These are phyloP conservation scores for Coniochaeta prunicola DNA, from an alignment of 2,329 filamentous ascomycete genomes.

Conservation along the genomic window DNA sequence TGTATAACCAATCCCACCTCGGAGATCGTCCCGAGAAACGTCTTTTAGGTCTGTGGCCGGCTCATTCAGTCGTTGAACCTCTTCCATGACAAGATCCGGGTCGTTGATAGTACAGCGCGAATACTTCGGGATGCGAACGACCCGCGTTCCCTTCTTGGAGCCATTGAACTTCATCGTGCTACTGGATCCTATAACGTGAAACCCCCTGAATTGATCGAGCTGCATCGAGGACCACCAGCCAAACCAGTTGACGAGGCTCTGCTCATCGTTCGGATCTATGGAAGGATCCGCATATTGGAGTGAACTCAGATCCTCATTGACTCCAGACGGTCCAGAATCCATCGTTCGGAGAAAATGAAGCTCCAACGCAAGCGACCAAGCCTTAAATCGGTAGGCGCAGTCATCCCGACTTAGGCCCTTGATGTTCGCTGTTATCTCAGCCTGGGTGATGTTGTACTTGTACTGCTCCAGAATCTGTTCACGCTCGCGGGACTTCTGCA, in stretches of 20 bases:
- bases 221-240: slow-evolving; percentile 47
- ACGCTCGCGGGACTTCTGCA: slow-evolving; percentile 22
- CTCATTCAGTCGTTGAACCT: slow-evolving; percentile 8
- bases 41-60: background rate
- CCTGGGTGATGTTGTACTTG: slow-evolving; percentile 12
- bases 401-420: slow-evolving; percentile 17
- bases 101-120: slow-evolving; percentile 23
- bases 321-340: slow-evolving; percentile 9
- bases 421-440: slow-evolving; percentile 16
- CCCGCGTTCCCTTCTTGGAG: slow-evolving; percentile 17
- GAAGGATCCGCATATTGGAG: slow-evolving; percentile 37
- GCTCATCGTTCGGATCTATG: slow-evolving; percentile 53
- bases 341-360: slow-evolving; percentile 18
- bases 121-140: slow-evolving; percentile 29
- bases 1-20: background rate
- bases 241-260: slow-evolving; percentile 57
- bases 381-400: slow-evolving; percentile 12
- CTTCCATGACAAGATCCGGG: slow-evolving; percentile 23
- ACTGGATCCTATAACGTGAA: slow-evolving; percentile 46
- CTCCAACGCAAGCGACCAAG: slow-evolving; percentile 11
- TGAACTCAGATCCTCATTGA: slow-evolving; percentile 25
- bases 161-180: slow-evolving; percentile 11
- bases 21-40: background rate
- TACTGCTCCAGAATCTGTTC: slow-evolving; percentile 7
- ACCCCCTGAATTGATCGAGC: slow-evolving; percentile 44